A percentile compares a stretch with the other conserved stretches of the same genome.
phyloP scores from a whole-genome alignment of 805 yeast species.

The Kodamaea hsintzibuensis region DNA sequence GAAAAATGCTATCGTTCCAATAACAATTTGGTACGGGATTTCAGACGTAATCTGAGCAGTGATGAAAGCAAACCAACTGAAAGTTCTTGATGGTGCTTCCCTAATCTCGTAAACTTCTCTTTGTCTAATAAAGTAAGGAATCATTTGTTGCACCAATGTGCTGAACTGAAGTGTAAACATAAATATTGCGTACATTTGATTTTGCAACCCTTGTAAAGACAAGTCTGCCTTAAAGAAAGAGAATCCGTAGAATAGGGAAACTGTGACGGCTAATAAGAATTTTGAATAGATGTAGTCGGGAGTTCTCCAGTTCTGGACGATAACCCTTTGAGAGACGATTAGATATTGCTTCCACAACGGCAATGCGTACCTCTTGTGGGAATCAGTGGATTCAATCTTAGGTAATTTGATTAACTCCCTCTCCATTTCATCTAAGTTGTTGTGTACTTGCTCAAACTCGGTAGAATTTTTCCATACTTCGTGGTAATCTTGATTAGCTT shows the following conservation, averaged over 20 bases:
- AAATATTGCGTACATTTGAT: slow-evolving; percentile 72
- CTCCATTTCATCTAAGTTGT: slow-evolving; percentile 67
- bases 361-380: slow-evolving; percentile 31
- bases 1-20: slow-evolving; percentile 68
- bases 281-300: slow-evolving; percentile 54
- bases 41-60: slow-evolving; percentile 64
- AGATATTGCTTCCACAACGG: slow-evolving; percentile 26
- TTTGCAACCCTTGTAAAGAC: slow-evolving; percentile 44
- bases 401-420: slow-evolving; percentile 42
- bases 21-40: slow-evolving; percentile 60
- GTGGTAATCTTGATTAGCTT: slow-evolving; percentile 68
- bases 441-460: slow-evolving; percentile 58
- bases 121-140: slow-evolving; percentile 56
- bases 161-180: slow-evolving; percentile 61
- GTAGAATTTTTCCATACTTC: slow-evolving; percentile 76
- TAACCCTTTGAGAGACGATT: slow-evolving; percentile 32
- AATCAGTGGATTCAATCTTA: slow-evolving; percentile 19
- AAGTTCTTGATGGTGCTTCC: slow-evolving; percentile 72
- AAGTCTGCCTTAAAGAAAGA: slow-evolving; percentile 65
- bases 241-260: slow-evolving; percentile 70
- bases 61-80: slow-evolving; percentile 64
- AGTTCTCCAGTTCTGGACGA: slow-evolving; percentile 35
- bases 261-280: slow-evolving; percentile 50
- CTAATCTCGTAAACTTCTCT: slow-evolving; percentile 71
- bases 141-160: slow-evolving; percentile 60